phyloP scores from a whole-genome alignment of 129 eudicot species.

The Artemisia annua region DNA sequence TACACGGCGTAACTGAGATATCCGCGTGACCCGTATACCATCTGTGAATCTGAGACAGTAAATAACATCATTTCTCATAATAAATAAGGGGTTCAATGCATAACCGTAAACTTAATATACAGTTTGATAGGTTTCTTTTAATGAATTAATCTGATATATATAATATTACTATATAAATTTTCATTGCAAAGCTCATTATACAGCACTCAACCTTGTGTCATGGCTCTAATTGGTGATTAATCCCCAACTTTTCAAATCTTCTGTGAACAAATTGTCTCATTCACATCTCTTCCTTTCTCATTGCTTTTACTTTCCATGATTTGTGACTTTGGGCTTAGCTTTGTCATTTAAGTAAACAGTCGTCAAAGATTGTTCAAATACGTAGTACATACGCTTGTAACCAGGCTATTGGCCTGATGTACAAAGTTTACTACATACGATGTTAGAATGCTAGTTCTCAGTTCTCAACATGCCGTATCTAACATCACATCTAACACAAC shows the following conservation, averaged over 20 bases:
- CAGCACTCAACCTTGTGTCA: not conserved
- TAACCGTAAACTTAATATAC: too few relatives aligned
- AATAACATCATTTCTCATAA: too few relatives aligned
- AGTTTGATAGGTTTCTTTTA: too few relatives aligned
- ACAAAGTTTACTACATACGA: not conserved
- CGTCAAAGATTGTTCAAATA: not conserved
- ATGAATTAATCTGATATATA: too few relatives aligned
- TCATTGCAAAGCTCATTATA: not conserved
- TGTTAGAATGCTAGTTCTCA: not conserved
- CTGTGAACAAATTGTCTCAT: not conserved
- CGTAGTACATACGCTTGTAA: not conserved
- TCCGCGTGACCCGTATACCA: too few relatives aligned
- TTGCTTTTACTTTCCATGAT: conserved; percentile 8
- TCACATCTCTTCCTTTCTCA: not conserved
- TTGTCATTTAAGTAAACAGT: too few relatives aligned
- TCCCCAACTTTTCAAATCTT: not conserved
- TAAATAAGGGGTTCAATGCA: too few relatives aligned
- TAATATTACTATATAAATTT: not conserved
- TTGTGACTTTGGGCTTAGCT: not conserved
- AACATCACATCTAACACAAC: too few relatives aligned
- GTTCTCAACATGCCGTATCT: too few relatives aligned
- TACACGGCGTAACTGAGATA: too few relatives aligned
- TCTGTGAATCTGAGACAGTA: too few relatives aligned
- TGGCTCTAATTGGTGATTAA: not conserved
- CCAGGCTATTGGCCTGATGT: not conserved